Base-by-base conservation (phyloP, 2,329 filamentous ascomycete genomes). In the Xylariales sp. region DNA sequence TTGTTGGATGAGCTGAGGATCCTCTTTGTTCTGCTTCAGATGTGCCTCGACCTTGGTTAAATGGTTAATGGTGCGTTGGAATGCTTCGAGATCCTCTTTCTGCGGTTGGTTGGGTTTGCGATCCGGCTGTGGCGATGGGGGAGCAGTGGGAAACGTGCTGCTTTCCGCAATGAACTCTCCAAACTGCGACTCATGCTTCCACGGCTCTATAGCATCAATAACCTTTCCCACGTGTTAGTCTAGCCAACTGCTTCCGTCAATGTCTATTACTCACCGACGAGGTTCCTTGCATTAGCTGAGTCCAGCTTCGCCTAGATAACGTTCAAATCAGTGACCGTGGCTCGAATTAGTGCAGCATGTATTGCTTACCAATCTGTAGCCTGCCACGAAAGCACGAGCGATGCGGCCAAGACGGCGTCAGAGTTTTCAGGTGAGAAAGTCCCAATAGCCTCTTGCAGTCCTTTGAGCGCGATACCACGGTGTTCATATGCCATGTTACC, bases 331-430 rank as follows among this genome's bases (percentile, higher is more conserved):
- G 82, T 75, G 63, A 77, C 73, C 46, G 65, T 74, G 69, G 62
- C 63, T 67, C 75, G 75, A 76, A 52, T 73, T 70, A 73, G 64
- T 73, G 74, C 75, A 78, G 73, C 43, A 54, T 72, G 48, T 76
- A 83, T 78, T 78, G 76, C 90, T 85, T 86, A 97, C 95, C 94
- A 98, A 83, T 98, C 95, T 68, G 91, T 96, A 64, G 93, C 93
- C 83, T 98, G 95, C 94, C 96, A 98, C 45, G 94, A 97, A 57
- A 99, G 86, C 55, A 98, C 87, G 52, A 97, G 89, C 32, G 95
- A 97, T 39, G 94, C 93, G 32, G 94, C 95, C 62, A 99, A 86
- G 69, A 97, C 91, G 50, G 94, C 94, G 81, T 99, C 95, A 1
- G 93, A 95, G 69, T 94, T 97, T 60, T 91, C 89, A 74, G 89